Base-by-base conservation (phyloP, 1,139 yeast genomes). In the Suhomyces coccinellae region DNA sequence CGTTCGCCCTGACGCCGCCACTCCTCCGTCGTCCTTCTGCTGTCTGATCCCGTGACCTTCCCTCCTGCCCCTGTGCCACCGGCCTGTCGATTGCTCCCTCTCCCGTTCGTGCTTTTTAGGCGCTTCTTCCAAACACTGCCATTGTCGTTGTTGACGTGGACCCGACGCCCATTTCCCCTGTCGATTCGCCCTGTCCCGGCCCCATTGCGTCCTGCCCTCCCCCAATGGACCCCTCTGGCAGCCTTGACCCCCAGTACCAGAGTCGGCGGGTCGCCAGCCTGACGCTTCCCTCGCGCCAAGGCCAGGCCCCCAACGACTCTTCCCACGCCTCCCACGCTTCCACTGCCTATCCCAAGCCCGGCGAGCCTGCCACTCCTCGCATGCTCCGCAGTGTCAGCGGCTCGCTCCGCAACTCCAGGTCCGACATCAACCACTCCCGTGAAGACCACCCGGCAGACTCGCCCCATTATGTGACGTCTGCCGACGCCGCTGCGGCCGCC, bases 311-410 rank as follows among this genome's bases (percentile, higher is more conserved):
- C 11, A 37, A 27, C 6, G 32, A 28, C 22, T 16, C 12, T 1
- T 8, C 20, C n/a, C 30, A 24, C 24, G 20, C n/a, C 26, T 14
- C 10, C 16, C 22, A 31, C 26, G 40, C 35, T n/a, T 37, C 17
- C 15, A 13, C 27, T 6, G 38, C 32, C 14, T 34, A 31, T 17
- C 13, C 44, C 30, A 47, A 48, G 16, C 57, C 64, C 8, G 59
- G 58, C 24, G 75, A 67, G 43, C 90, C 89, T 2, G 91, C 91
- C 3, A 84, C 91, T 1, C 87, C 90, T n/a, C 69, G 91, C 55
- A 85, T 85, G 93, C 68, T 85, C 55, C 73, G 89, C 50, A 80
- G 79, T 53, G 76, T 75, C 11, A 71, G 74, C 51, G 72, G 74
- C 33, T 63, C 69, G 38, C 52, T 67, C 47, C 66, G 62, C 42